These are phyloP conservation scores for Funneliformis geosporum DNA, from an alignment of 192 early-diverging fungal species.

Conservation along the genomic window DNA sequence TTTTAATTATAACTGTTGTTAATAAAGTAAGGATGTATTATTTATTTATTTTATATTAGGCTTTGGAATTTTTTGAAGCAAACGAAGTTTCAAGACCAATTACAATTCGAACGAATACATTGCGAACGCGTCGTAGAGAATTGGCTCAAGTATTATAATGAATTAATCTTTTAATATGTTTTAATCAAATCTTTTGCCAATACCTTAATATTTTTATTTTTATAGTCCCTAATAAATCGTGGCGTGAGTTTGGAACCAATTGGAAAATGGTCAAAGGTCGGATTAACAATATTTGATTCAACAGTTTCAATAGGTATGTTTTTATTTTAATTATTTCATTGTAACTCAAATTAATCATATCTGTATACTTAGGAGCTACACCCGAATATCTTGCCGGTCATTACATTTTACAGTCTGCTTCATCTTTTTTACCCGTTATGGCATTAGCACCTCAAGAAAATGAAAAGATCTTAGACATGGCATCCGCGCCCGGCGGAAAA, in stretches of 20 bases:
- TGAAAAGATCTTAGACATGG: conserved; percentile 96
- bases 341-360: not conserved
- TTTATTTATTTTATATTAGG: conserved; percentile 34
- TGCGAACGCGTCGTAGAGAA: conserved; percentile 91
- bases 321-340: conserved; percentile 12
- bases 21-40: too few relatives aligned
- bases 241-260: conserved; percentile 98
- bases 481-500: conserved; percentile 97
- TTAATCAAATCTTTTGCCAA: not conserved
- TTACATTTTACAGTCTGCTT: conserved; percentile 98
- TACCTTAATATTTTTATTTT: not conserved
- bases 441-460: conserved; percentile 93
- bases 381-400: conserved; percentile 99
- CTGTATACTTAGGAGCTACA: conserved; percentile 70
- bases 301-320: conserved; percentile 81
- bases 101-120: conserved; percentile 95
- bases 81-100: conserved; percentile 96
- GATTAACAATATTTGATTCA: conserved; percentile 94
- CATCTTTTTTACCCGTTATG: conserved; percentile 97
- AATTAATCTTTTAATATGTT: not conserved
- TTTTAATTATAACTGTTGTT: too few relatives aligned
- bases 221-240: conserved; percentile 81
- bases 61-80: conserved; percentile 98
- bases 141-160: conserved; percentile 68
- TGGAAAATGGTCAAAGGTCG: conserved; percentile 98